Evolutionary conservation across 805 yeast species (phyloP).

Genomic region (Metschnikowia lunata): DNA sequence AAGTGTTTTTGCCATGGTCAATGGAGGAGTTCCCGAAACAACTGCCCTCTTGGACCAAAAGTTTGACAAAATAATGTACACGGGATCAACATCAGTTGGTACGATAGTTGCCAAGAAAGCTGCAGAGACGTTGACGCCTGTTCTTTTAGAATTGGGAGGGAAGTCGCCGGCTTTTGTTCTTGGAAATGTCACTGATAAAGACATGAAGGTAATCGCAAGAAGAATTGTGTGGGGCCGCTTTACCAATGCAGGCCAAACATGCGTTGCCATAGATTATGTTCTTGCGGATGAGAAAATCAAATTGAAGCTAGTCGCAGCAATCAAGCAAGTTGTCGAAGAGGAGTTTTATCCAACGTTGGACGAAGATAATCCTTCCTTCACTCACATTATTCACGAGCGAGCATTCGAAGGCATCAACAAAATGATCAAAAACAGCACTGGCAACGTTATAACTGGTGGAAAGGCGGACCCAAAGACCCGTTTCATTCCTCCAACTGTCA

Average conservation of each 20-base stretch:
- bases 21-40: conserved; percentile 64
- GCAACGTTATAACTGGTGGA: conserved; percentile 49
- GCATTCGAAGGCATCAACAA: conserved; percentile 46
- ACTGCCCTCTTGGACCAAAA: conserved; percentile 50
- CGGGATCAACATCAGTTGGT: conserved; percentile 80
- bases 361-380: conserved; percentile 28
- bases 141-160: conserved; percentile 83
- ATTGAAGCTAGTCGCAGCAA: conserved; percentile 43
- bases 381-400: conserved; percentile 58
- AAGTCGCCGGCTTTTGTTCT: conserved; percentile 81
- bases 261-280: conserved; percentile 84
- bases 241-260: conserved; percentile 83
- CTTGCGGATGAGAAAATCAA: conserved; percentile 59
- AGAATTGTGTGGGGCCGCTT: conserved; percentile 78
- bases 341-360: conserved; percentile 43
- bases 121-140: conserved; percentile 80
- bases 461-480: conserved; percentile 35
- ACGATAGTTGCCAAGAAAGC: conserved; percentile 74
- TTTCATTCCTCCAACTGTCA: conserved; percentile 69
- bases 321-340: conserved; percentile 36
- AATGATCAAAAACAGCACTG: conserved; percentile 48
- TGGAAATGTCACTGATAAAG: conserved; percentile 40
- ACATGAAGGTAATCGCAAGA: conserved; percentile 44
- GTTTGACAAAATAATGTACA: conserved; percentile 80
- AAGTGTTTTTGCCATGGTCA: conserved; percentile 56